A percentile compares a stretch with the other conserved stretches of the same genome.
phyloP scores from a whole-genome alignment of 495 filamentous ascomycete genomes.

The Hyaloscypha variabilis region DNA sequence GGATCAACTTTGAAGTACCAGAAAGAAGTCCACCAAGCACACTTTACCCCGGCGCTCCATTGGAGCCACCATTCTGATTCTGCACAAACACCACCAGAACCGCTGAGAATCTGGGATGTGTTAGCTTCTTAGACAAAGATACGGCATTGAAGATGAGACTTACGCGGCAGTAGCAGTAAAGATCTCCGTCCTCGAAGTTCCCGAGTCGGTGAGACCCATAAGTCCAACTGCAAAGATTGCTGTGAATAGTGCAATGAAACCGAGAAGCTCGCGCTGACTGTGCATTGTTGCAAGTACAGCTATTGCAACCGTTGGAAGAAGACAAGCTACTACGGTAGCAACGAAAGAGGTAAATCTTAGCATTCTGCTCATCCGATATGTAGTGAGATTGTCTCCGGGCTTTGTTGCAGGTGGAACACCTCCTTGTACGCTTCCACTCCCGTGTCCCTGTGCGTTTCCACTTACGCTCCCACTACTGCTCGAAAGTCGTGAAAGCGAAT shows the following conservation, averaged over 20 bases:
- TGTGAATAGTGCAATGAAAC: slow-evolving; percentile 28
- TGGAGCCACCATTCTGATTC: too few species aligned
- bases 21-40: too few species aligned
- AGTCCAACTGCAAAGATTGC: slow-evolving; percentile 25
- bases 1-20: too few species aligned
- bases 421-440: too few species aligned
- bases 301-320: slow-evolving; percentile 29
- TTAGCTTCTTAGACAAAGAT: slow-evolving; percentile 4
- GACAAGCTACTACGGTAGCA: slow-evolving; percentile 25
- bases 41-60: too few species aligned
- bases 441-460: too few species aligned
- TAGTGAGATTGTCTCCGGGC: background rate
- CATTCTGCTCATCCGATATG: slow-evolving; percentile 14
- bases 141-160: background rate
- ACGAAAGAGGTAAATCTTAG: slow-evolving; percentile 15
- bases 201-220: slow-evolving; percentile 24
- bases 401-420: background rate
- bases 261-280: slow-evolving; percentile 8
- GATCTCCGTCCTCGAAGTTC: slow-evolving; percentile 26
- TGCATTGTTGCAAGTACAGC: slow-evolving; percentile 19
- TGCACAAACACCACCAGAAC: slow-evolving; percentile 10
- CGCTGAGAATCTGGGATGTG: slow-evolving; percentile 4
- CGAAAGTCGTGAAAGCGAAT: background rate
- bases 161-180: slow-evolving; percentile 31
- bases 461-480: too few species aligned